Percentiles rank a stretch among this genome's conserved stretches.
Conservation (phyloP, 164 flowering plant genomes). For the Warburgia ugandensis region DNA sequence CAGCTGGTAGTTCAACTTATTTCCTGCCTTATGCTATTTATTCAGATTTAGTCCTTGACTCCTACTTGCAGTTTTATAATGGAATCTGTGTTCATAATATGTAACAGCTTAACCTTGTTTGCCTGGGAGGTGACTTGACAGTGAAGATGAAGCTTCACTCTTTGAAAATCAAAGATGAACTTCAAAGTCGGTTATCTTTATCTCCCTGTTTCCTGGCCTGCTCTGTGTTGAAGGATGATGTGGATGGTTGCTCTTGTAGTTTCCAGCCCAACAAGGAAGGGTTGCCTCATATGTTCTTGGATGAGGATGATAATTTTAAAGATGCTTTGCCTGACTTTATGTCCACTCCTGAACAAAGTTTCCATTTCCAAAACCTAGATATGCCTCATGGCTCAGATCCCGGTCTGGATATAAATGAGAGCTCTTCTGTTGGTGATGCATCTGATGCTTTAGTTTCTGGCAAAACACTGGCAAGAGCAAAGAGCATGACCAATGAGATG, state of each 20-base stretch:
- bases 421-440: constrained; percentile 20
- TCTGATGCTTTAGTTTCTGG: constrained; percentile 32
- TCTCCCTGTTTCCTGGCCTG: constrained; percentile 60
- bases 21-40: no score
- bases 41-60: no score
- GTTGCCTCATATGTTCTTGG: constrained; percentile 18
- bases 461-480: constrained; percentile 35
- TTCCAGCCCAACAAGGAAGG: constrained; percentile 31
- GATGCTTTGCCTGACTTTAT: constrained; percentile 86
- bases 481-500: constrained; percentile 33
- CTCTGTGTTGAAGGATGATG: constrained; percentile 51
- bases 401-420: constrained; percentile 12
- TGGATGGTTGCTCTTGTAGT: constrained; percentile 13
- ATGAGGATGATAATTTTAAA: constrained; percentile 73
- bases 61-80: no score
- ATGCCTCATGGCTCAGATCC: constrained; percentile 8
- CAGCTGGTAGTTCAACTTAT: no score
- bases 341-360: constrained; percentile 32
- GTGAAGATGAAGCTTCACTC: constrained; percentile 78
- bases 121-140: constrained; percentile 47
- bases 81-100: constrained; percentile 6
- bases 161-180: constrained; percentile 77
- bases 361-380: constrained; percentile 21
- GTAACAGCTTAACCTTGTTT: constrained; percentile 57
- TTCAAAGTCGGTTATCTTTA: constrained; percentile 47